phyloP scores from a whole-genome alignment of 1,139 yeast genomes.

The Lodderomyces metapsilosis region DNA sequence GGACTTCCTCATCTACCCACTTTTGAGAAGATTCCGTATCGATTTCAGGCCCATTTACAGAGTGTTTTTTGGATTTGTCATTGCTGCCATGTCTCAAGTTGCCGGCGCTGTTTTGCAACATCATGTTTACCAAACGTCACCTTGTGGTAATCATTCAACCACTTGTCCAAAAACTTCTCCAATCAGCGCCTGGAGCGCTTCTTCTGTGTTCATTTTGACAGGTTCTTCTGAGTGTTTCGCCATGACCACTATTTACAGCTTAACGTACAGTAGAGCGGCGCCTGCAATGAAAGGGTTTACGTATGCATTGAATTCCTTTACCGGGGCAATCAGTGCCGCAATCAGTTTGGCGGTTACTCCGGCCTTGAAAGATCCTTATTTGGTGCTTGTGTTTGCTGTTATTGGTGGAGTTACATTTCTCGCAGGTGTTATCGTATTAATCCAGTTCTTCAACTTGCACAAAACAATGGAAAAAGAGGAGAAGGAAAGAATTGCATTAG shows the following conservation, averaged over 20 bases:
- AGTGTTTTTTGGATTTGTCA: slow-evolving; percentile 34
- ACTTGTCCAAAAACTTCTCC: slow-evolving; percentile 52
- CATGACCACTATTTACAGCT: slow-evolving; percentile 63
- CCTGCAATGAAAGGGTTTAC: slow-evolving; percentile 55
- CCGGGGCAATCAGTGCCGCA: slow-evolving; percentile 60
- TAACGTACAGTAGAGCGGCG: slow-evolving; percentile 71
- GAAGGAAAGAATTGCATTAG: slow-evolving; percentile 22
- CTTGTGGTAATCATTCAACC: slow-evolving; percentile 44
- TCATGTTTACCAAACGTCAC: slow-evolving; percentile 33
- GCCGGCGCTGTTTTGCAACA: slow-evolving; percentile 42
- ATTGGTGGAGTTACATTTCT: slow-evolving; percentile 47
- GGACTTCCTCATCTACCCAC: slow-evolving; percentile 58
- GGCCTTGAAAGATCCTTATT: slow-evolving; percentile 53
- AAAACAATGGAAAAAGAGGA: slow-evolving; percentile 48
- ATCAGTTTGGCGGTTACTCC: slow-evolving; percentile 54
- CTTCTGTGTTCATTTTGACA: slow-evolving; percentile 49
- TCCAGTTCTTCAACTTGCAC: slow-evolving; percentile 54
- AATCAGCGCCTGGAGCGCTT: slow-evolving; percentile 56
- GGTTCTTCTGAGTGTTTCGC: slow-evolving; percentile 73
- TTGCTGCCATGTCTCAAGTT: slow-evolving; percentile 38
- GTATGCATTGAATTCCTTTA: slow-evolving; percentile 55
- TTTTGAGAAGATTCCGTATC: slow-evolving; percentile 47
- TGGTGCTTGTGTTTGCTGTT: slow-evolving; percentile 56
- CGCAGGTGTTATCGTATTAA: slow-evolving; percentile 41
- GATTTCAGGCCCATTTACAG: slow-evolving; percentile 38